Base-by-base conservation (phyloP, 2,329 filamentous ascomycete genomes). In the Plectosphaerella cucumerina region DNA sequence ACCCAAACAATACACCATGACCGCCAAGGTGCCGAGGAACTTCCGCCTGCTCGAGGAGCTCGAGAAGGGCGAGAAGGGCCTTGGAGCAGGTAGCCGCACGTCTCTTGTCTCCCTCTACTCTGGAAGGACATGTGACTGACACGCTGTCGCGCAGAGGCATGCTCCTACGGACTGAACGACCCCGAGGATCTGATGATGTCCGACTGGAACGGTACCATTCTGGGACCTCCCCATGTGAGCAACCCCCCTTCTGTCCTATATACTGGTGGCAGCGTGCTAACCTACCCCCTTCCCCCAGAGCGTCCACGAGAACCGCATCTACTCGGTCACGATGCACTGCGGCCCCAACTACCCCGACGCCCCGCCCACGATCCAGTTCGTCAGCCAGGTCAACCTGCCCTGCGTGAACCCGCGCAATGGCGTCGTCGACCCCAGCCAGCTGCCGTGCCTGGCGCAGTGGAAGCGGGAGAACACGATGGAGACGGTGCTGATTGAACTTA, bases 291-390 rank as follows among this genome's bases (percentile, higher is more conserved):
- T n/a, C 37, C 12, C 39, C 41, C 64, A 94, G 89, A 96, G 91
- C 71, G 91, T 87, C 56, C 93, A 97, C 69, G 94, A 99, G 78
- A 99, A 99, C 74, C 89, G 94, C 64, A 99, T 99, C 75, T 99
- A 99, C 80, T 95, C 90, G 60, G 82, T 99, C 63, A 95, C 93
- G 72, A 96, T 99, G 76, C 87, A 96, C 75, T 99, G 94, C 75
- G 92, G 91, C 56, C 79, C 85, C 46, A 77, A 89, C 52, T 99
- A 99, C 70, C 94, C 94, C 48, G 91, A 96, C 67, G 77, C 82
- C 56, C 94, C 94, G 44, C 94, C 94, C 0, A 85, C 87, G 48
- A 89, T 99, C 63, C 86, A 93, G 64, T 99, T 99, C 72, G 85
- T 94, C 62, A 96, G 89, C 63, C 89, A 90, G 71, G 87, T 99